Base-by-base conservation (phyloP, 1,284 basidiomycete species). In the Austroboletus novae-zelandiae region DNA sequence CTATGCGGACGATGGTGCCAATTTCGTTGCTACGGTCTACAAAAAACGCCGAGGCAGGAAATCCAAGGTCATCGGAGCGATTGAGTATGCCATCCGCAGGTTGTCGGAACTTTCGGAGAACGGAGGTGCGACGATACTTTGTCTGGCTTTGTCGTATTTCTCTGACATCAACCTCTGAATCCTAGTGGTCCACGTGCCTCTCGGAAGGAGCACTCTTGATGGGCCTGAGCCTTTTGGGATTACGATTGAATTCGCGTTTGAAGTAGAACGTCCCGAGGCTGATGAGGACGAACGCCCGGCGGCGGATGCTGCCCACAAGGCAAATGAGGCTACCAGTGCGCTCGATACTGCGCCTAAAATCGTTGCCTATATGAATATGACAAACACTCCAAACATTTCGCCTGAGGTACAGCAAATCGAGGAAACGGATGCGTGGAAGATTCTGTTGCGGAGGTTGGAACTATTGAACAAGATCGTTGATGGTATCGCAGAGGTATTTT, bases 401-500 rank as follows among this genome's bases (percentile, higher is more conserved):
- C 15, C 9, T 18, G n/a, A 32, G 4, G 9, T 29, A 15, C 40
- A 37, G 43, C 29, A 40, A 8, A 14, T 46, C 6, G n/a, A 52
- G 29, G 37, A 23, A 8, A 34, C 14, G 15, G 32, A 34, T 32
- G 44, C 36, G 3, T 44, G 42, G 48, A 35, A 29, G 5, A 10
- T 29, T 32, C 7, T 51, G 17, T 37, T 51, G 36, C 4, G 44
- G 5, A 47, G 23, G 36, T 6, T 51, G 30, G 18, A 17, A 9
- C 18, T 35, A 3, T 51, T 47, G 8, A 35, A 51, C 41, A 30
- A 44, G 23, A 51, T 47, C 7, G 50, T 43, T 4, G 4, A 41
- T 13, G 25, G 5, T 25, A 25, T 25, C 25, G 25, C 25, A 25
- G 25, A 25, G 25, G 25, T 25, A 25, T 25, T 1, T 39, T 0